These are phyloP conservation scores for Apophysomyces variabilis DNA, from an alignment of 371 early-diverging fungal genomes.

Conservation along the genomic window DNA sequence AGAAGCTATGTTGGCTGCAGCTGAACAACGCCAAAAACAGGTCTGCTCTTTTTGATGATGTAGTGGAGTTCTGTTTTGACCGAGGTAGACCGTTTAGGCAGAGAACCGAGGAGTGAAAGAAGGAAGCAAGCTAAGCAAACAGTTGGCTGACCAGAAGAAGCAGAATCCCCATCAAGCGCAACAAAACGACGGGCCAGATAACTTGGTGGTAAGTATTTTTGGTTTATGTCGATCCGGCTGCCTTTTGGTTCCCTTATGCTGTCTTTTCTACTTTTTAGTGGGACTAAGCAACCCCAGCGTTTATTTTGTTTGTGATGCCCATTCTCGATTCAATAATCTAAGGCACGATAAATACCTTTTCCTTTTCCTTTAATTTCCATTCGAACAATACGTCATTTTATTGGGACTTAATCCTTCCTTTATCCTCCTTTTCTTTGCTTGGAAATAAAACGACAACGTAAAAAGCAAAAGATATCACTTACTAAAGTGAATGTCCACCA, in stretches of 20 bases:
- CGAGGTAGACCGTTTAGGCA: slow-evolving; percentile 20
- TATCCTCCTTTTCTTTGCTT: too few species aligned
- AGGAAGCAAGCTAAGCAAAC: slow-evolving; percentile 42
- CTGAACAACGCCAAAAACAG: slow-evolving; percentile 38
- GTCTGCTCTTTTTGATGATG: slow-evolving; percentile 6
- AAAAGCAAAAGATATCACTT: too few species aligned
- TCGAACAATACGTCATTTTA: too few species aligned
- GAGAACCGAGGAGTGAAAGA: slow-evolving; percentile 39
- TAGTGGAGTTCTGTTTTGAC: not conserved
- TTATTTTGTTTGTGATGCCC: too few species aligned
- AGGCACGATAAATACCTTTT: too few species aligned
- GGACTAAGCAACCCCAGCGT: not conserved
- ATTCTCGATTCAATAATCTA: too few species aligned
- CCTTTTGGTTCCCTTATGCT: not conserved
- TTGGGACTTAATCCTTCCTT: too few species aligned
- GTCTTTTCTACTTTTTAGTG: not conserved
- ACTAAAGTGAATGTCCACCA: too few species aligned
- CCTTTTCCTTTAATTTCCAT: too few species aligned
- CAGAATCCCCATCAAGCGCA: slow-evolving; percentile 18
- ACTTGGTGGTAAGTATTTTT: not conserved
- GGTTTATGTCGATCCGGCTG: too few species aligned
- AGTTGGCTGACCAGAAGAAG: slow-evolving; percentile 32
- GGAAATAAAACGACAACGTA: too few species aligned
- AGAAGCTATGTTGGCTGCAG: slow-evolving; percentile 44
- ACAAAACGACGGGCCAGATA: slow-evolving; percentile 11